A percentile compares a stretch with the other conserved stretches of the same genome.
Conservation (phyloP, 805 yeast genomes). For the Nakazawaea populi region DNA sequence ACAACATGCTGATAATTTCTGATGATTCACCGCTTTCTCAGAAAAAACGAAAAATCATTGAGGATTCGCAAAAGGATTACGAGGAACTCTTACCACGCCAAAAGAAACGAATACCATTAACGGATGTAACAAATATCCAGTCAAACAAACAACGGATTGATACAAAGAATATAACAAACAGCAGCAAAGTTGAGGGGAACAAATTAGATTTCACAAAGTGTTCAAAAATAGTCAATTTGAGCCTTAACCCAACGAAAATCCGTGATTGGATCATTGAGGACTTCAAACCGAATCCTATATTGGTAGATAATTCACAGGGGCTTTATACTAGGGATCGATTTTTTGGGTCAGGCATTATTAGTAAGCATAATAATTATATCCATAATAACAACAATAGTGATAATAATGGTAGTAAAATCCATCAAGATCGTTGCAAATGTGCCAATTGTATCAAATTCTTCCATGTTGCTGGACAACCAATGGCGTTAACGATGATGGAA, state of each 20-base stretch:
- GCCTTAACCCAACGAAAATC: slow-evolving; percentile 19
- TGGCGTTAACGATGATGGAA: slow-evolving; percentile 3
- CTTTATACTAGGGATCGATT: slow-evolving; percentile 19
- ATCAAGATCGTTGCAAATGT: slow-evolving; percentile 2
- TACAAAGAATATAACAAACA: neutral
- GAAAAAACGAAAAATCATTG: neutral
- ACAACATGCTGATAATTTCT: neutral
- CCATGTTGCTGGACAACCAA: slow-evolving; percentile 1
- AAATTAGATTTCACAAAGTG: neutral
- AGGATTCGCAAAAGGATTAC: slow-evolving; percentile 6
- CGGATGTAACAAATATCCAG: slow-evolving; percentile 3
- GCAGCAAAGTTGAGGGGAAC: neutral
- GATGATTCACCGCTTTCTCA: slow-evolving; percentile 5
- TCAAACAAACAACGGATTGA: neutral
- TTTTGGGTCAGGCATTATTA: neutral
- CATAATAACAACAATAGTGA: slow-evolving; percentile 1
- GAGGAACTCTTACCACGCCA: neutral
- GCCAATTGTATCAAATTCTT: slow-evolving; percentile 5
- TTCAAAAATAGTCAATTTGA: slow-evolving; percentile 15
- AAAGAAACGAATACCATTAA: slow-evolving; percentile 3
- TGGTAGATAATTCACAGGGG: slow-evolving; percentile 18
- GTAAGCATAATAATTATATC: no score
- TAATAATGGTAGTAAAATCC: neutral
- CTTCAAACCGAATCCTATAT: slow-evolving; percentile 24
- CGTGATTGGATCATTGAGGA: slow-evolving; percentile 31